These are phyloP conservation scores for Ogataea siamensis DNA, from an alignment of 805 yeast genomes.

Conservation along the genomic window DNA sequence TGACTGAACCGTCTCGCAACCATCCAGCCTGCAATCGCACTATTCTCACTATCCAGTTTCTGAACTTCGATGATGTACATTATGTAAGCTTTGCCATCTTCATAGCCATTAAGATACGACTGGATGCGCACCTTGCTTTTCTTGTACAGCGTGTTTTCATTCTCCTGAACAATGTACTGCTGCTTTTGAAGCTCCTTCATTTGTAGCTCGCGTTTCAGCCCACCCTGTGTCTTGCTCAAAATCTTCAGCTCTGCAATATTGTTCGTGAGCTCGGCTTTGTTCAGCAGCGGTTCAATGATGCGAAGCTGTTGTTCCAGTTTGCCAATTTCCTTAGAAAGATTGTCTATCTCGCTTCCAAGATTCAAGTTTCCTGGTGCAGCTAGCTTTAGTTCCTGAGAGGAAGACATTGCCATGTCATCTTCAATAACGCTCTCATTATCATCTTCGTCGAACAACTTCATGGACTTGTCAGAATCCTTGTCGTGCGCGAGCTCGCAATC, in stretches of 20 bases:
- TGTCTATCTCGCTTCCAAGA: constrained; percentile 62
- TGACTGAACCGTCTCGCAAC: constrained; percentile 89
- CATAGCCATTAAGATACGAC: constrained; percentile 54
- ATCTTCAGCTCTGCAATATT: constrained; percentile 67
- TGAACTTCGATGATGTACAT: constrained; percentile 77
- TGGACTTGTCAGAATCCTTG: constrained; percentile 19
- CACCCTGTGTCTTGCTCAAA: constrained; percentile 61
- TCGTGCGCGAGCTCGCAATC: constrained; percentile 23
- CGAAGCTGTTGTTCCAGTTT: constrained; percentile 58
- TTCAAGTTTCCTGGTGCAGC: constrained; percentile 72
- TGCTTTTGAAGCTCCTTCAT: constrained; percentile 72
- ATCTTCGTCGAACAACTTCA: constrained; percentile 37
- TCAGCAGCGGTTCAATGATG: constrained; percentile 63
- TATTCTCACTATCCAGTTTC: constrained; percentile 38
- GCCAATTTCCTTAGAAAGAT: constrained; percentile 56
- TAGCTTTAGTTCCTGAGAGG: constrained; percentile 36
- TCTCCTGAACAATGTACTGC: constrained; percentile 80
- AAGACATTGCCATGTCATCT: constrained; percentile 13
- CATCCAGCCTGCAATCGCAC: constrained; percentile 74
- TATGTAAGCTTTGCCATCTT: constrained; percentile 57
- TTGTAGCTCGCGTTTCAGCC: constrained; percentile 70
- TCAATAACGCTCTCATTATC: constrained; percentile 17
- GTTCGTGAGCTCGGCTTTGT: constrained; percentile 83
- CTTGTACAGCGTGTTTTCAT: constrained; percentile 71
- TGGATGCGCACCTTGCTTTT: constrained; percentile 56